These are phyloP conservation scores for Aspergillus neoniger DNA, from an alignment of 2,329 filamentous ascomycete species.

Conservation along the genomic window DNA sequence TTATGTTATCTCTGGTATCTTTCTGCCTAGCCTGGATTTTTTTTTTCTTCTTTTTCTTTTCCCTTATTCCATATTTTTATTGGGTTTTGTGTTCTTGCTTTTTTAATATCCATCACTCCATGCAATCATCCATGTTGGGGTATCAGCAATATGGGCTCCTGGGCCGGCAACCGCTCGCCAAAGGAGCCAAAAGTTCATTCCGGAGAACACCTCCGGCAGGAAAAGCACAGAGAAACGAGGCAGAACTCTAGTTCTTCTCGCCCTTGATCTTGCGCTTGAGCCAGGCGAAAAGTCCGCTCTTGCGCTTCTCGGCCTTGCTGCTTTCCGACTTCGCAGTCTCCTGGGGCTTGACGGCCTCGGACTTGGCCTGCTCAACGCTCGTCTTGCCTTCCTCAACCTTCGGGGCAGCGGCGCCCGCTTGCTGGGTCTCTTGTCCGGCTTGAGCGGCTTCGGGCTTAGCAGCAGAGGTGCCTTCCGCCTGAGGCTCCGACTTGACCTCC, in stretches of 20 bases:
- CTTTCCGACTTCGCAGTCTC: conserved; percentile 16
- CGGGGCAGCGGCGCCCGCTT: conserved; percentile 13
- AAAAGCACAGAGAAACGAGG: conserved; percentile 7
- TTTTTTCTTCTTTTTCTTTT: conserved; percentile 3
- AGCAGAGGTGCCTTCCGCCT: conserved; percentile 11
- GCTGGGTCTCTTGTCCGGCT: conserved; percentile 8
- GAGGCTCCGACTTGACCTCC: conserved; percentile 12
- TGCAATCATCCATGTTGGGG: conserved; percentile 15
- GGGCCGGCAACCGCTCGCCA: conserved; percentile 3
- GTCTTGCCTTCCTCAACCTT: conserved; percentile 27
- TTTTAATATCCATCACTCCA: conserved; percentile 1
- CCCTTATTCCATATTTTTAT: conserved; percentile 1
- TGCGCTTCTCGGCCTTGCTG: conserved; percentile 25
- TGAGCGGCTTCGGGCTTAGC: conserved; percentile 6
- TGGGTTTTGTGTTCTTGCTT: not conserved
- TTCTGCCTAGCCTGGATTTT: conserved; percentile 1
- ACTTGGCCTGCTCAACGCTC: conserved; percentile 15
- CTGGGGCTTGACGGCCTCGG: conserved; percentile 11
- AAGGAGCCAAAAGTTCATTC: conserved; percentile 9
- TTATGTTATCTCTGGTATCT: not conserved
- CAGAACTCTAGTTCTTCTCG: conserved; percentile 1
- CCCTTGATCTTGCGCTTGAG: conserved; percentile 34
- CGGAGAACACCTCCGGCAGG: conserved; percentile 2
- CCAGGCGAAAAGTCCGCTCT: conserved; percentile 31
- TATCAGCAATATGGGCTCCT: conserved; percentile 20